These are phyloP conservation scores for Cochlearia excelsa DNA, from an alignment of 345 rosid genomes.

Conservation along the genomic window DNA sequence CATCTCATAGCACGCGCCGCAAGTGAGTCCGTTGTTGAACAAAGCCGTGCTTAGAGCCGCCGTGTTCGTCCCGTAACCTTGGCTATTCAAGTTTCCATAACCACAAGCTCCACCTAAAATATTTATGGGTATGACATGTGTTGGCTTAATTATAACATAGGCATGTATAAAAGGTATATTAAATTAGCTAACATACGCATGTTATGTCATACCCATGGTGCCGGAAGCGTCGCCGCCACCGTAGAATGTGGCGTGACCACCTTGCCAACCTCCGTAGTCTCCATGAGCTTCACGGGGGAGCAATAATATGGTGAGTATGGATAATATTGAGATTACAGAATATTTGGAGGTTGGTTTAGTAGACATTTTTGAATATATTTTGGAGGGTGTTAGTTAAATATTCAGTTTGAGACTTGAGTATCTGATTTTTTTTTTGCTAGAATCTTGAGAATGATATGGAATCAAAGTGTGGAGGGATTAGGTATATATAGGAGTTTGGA, in stretches of 20 bases:
- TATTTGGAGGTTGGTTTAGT: constrained; percentile 10
- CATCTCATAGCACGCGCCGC: constrained; percentile 79
- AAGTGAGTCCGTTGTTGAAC: constrained; percentile 74
- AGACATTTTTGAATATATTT: constrained; percentile 18
- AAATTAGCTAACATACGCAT: constrained; percentile 7
- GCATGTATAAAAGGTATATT: neutral
- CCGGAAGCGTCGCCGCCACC: constrained; percentile 82
- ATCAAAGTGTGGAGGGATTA: constrained; percentile 16
- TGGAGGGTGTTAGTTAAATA: constrained; percentile 19
- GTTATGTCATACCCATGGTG: constrained; percentile 58
- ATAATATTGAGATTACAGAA: constrained; percentile 12
- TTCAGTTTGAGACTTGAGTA: constrained; percentile 13
- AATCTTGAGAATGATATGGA: constrained; percentile 16
- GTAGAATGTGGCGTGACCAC: constrained; percentile 74
- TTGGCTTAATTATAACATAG: constrained; percentile 13
- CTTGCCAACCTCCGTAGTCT: constrained; percentile 67
- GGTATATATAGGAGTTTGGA: constrained; percentile 29
- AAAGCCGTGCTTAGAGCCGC: constrained; percentile 77
- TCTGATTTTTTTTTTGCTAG: constrained; percentile 12
- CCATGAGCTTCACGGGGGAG: constrained; percentile 40
- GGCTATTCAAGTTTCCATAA: constrained; percentile 64
- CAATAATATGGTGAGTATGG: constrained; percentile 11
- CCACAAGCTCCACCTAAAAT: constrained; percentile 80
- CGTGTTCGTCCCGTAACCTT: constrained; percentile 78
- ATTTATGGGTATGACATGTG: neutral